Percentiles rank a stretch among this genome's conserved stretches.
phyloP scores from a whole-genome alignment of 371 early-diverging fungal species.

The Globomyces sp. region DNA sequence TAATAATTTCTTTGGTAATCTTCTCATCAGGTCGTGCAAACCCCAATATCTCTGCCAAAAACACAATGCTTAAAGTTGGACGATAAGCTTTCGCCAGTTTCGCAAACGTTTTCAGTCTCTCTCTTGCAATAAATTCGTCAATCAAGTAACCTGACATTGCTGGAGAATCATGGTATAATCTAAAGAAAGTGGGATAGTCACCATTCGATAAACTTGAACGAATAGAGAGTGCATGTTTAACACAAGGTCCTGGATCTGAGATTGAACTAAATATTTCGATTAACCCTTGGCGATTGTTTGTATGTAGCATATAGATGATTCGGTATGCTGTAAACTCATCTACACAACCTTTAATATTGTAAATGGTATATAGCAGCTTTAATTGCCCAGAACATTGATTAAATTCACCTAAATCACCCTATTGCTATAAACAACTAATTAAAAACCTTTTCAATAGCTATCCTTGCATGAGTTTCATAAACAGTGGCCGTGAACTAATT shows the following conservation, averaged over 20 bases:
- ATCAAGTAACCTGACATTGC: constrained; percentile 83
- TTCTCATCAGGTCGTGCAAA: constrained; percentile 25
- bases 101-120: constrained; percentile 65
- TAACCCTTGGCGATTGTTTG: constrained; percentile 82
- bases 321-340: constrained; percentile 89
- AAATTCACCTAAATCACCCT: constrained; percentile 94
- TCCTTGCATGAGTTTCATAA: constrained; percentile 91
- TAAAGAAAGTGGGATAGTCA: constrained; percentile 82
- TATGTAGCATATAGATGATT: constrained; percentile 83
- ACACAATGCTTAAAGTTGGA: constrained; percentile 29
- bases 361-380: constrained; percentile 72
- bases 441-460: constrained; percentile 84
- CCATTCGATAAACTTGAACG: constrained; percentile 72
- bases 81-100: constrained; percentile 35
- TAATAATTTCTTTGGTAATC: constrained; percentile 9
- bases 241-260: constrained; percentile 50
- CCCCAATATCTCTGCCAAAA: constrained; percentile 37
- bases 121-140: constrained; percentile 85
- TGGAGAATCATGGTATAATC: constrained; percentile 73
- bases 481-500: constrained; percentile 84
- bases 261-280: constrained; percentile 67
- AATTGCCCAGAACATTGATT: constrained; percentile 96
- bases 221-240: constrained; percentile 80
- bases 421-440: constrained; percentile 4
- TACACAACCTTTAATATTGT: constrained; percentile 47